A percentile compares a stretch with the other conserved stretches of the same genome.
These are phyloP conservation scores for Babesia divergens DNA, from an alignment of 169 alveolate species.

Conservation along the genomic window DNA sequence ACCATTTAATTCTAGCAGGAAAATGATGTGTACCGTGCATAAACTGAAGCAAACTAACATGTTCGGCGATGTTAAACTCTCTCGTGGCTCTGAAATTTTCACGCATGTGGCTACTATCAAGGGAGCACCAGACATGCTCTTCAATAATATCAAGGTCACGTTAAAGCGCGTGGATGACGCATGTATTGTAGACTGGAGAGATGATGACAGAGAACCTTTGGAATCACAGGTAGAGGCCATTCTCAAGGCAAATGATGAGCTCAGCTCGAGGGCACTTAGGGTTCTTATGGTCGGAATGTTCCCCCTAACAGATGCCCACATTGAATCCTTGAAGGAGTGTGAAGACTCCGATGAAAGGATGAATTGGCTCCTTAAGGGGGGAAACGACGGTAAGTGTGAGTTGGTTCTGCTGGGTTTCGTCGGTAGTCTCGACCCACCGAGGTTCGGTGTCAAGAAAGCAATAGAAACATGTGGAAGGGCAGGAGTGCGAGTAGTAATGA, in stretches of 20 bases:
- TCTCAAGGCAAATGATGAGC: slow-evolving; percentile 56
- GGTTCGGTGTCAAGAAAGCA: slow-evolving; percentile 97
- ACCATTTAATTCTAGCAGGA: slow-evolving; percentile 85
- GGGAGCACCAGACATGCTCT: slow-evolving; percentile 87
- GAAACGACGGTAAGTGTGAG: slow-evolving; percentile 31
- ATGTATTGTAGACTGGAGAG: slow-evolving; percentile 17
- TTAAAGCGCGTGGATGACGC: slow-evolving; percentile 22
- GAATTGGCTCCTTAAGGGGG: slow-evolving; percentile 50
- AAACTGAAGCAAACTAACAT: slow-evolving; percentile 52
- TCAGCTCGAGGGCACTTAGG: slow-evolving; percentile 80
- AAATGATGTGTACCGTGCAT: slow-evolving; percentile 87
- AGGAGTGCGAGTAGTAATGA: slow-evolving; percentile 98
- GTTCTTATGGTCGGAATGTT: slow-evolving; percentile 82
- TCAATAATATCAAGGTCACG: slow-evolving; percentile 7
- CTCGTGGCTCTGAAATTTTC: slow-evolving; percentile 10
- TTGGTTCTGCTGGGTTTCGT: slow-evolving; percentile 79
- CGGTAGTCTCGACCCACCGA: slow-evolving; percentile 94
- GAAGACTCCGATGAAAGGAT: slow-evolving; percentile 83
- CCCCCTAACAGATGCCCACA: slow-evolving; percentile 78
- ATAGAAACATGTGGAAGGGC: slow-evolving; percentile 91
- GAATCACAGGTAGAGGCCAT: neutral
- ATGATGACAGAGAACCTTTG: neutral
- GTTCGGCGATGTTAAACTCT: slow-evolving; percentile 64
- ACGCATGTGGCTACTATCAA: slow-evolving; percentile 86
- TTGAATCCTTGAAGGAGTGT: slow-evolving; percentile 51